Evolutionary conservation across 805 yeast species (phyloP).

Genomic region (Lachancea sp.): DNA sequence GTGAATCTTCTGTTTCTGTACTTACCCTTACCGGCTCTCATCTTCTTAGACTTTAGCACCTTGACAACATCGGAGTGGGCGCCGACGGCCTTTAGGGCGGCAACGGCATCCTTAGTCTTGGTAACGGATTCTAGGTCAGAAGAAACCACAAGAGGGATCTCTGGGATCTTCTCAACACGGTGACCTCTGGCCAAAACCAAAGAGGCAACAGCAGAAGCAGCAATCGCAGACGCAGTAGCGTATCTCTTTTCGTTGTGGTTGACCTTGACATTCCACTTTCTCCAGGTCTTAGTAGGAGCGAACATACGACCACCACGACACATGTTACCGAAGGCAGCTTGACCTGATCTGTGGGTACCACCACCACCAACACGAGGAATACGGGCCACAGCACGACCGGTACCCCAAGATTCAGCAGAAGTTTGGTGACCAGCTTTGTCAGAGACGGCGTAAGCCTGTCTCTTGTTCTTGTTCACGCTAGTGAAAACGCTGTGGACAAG

Average conservation of each 20-base stretch:
- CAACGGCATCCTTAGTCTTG: slow-evolving; percentile 98
- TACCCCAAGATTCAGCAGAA: slow-evolving; percentile 99
- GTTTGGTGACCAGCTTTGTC: slow-evolving; percentile 99
- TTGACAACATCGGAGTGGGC: slow-evolving; percentile 97
- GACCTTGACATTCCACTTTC: slow-evolving; percentile 99
- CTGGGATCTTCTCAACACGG: slow-evolving; percentile 97
- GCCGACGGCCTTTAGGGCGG: slow-evolving; percentile 96
- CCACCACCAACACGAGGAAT: slow-evolving; percentile 99
- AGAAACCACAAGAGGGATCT: slow-evolving; percentile 96
- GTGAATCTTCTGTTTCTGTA: slow-evolving; percentile 99
- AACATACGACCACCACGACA: slow-evolving; percentile 99
- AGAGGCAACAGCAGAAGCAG: slow-evolving; percentile 98
- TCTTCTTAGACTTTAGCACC: slow-evolving; percentile 96
- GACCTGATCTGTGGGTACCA: slow-evolving; percentile 99
- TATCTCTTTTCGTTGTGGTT: slow-evolving; percentile 99
- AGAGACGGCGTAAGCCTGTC: slow-evolving; percentile 99
- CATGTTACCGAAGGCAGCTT: slow-evolving; percentile 99
- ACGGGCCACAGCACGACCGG: slow-evolving; percentile 99
- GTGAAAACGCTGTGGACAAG: slow-evolving; percentile 98
- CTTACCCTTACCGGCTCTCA: slow-evolving; percentile 99
- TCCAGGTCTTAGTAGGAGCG: slow-evolving; percentile 99
- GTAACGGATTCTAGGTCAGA: slow-evolving; percentile 84
- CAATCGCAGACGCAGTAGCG: slow-evolving; percentile 99
- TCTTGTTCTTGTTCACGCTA: slow-evolving; percentile 99
- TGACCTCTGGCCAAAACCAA: slow-evolving; percentile 99